phyloP scores from a whole-genome alignment of 768 basidiomycete species.

The Termitomyces sp. region DNA sequence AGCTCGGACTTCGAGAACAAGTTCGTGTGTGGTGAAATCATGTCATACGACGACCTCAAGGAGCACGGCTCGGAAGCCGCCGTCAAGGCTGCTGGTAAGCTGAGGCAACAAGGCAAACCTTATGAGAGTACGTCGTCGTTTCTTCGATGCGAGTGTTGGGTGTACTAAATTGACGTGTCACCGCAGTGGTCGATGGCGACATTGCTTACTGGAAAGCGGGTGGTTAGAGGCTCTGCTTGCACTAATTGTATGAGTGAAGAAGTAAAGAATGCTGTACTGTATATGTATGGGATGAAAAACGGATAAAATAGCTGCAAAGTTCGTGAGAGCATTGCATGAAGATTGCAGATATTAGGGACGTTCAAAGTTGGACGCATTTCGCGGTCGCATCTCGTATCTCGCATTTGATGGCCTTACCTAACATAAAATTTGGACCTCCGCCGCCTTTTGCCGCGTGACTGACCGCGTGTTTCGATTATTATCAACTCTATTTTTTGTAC shows the following conservation, averaged over 20 bases:
- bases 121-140: constrained; percentile 73
- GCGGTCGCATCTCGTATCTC: no score
- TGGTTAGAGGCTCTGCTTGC: constrained; percentile 23
- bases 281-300: neutral
- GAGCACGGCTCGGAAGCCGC: constrained; percentile 88
- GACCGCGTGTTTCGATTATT: no score
- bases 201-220: constrained; percentile 93
- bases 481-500: no score
- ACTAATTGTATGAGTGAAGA: neutral
- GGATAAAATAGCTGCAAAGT: neutral
- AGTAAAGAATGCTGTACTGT: constrained; percentile 4
- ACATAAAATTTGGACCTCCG: no score
- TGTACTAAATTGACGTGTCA: neutral
- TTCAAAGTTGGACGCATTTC: no score
- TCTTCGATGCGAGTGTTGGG: neutral
- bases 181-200: constrained; percentile 78
- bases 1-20: constrained; percentile 98
- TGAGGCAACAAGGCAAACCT: constrained; percentile 94
- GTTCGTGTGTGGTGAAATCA: constrained; percentile 97
- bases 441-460: no score
- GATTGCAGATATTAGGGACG: no score
- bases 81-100: constrained; percentile 94
- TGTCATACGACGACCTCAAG: constrained; percentile 86
- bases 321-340: neutral
- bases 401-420: no score